Evolutionary conservation across 208 protist genomes (phyloP).

Genomic region (Blechomonas ayalai): DNA sequence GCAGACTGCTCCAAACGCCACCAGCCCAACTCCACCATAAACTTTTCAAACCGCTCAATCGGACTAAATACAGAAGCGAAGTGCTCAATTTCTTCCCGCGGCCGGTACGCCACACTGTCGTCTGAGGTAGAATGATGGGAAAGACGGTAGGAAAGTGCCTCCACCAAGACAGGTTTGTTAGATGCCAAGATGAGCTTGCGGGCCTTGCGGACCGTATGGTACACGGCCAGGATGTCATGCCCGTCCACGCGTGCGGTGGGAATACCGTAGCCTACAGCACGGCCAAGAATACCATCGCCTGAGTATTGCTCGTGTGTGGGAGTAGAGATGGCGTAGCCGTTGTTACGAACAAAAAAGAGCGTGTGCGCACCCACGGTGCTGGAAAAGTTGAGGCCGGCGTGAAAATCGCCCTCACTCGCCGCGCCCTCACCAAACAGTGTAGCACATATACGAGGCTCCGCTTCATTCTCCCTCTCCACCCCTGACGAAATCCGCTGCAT

Average conservation of each 20-base stretch:
- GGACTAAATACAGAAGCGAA: slow-evolving; percentile 44
- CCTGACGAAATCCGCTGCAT: too few relatives aligned
- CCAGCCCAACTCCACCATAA: slow-evolving; percentile 37
- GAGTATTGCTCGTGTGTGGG: slow-evolving; percentile 92
- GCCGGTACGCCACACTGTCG: slow-evolving; percentile 90
- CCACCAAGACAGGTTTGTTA: slow-evolving; percentile 89
- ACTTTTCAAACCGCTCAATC: slow-evolving; percentile 65
- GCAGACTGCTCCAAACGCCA: slow-evolving; percentile 49
- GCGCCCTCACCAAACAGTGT: slow-evolving; percentile 97
- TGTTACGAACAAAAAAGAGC: slow-evolving; percentile 94
- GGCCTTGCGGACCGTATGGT: slow-evolving; percentile 83
- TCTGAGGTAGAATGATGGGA: slow-evolving; percentile 95
- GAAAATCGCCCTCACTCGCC: slow-evolving; percentile 95
- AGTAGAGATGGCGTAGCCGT: slow-evolving; percentile 96
- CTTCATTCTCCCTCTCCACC: slow-evolving; percentile 15
- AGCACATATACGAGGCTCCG: slow-evolving; percentile 52
- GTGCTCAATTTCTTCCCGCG: slow-evolving; percentile 47
- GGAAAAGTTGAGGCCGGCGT: slow-evolving; percentile 96
- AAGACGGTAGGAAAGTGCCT: slow-evolving; percentile 95
- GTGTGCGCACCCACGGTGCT: slow-evolving; percentile 86
- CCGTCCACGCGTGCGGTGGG: slow-evolving; percentile 94
- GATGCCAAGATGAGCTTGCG: slow-evolving; percentile 76
- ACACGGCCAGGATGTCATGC: slow-evolving; percentile 94
- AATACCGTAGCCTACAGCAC: slow-evolving; percentile 84
- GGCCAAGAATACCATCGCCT: slow-evolving; percentile 89